Evolutionary conservation across 1,139 yeast genomes (phyloP), one percentile per base, ranked within the genome.

Genomic region (Sugiyamaella novakii): DNA sequence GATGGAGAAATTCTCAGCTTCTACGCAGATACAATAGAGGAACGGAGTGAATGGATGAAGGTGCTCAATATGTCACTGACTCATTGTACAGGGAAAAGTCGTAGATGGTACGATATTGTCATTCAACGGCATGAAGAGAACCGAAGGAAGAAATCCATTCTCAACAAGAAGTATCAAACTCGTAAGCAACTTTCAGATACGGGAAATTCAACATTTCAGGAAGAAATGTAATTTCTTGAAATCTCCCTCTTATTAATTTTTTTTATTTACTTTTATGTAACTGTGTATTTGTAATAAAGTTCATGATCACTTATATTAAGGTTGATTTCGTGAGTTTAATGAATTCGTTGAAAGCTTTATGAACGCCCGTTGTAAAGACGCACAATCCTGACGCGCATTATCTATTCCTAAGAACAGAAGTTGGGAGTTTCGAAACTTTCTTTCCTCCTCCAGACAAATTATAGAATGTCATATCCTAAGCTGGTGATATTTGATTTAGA

Each of bases 401-500:
- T 38, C n/a, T 27, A 22, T 17, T 10, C 5, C 24, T 11, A 12
- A 5, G 15, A 5, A 31, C 11, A 34, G 8, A 5, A 3, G 41
- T 37, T 25, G 30, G 43, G 33, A 28, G 31, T 25, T 18, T 18
- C 15, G 11, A 12, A 10, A 18, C 28, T 14, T 3, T 19, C 17
- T 28, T 11, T 28, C 15, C 6, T 12, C 15, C 30, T 24, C 11
- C 24, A 17, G 22, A 2, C 18, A 3, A 18, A 6, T 34, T 22
- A 22, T 8, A 34, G 38, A 6, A 39, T 39, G 28, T 37, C 50
- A 24, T 47, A 78, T 54, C 87, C 88, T 0, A 72, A 72, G 53
- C 83, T 79, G 0, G 80, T 84, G 3, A 89, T 84, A 1, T 83
- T 85, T 64, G 94, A 85, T 59, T 68, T 85, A 39, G 94, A 85